Conservation (phyloP, 257 asterid species). For the Plantago major region DNA sequence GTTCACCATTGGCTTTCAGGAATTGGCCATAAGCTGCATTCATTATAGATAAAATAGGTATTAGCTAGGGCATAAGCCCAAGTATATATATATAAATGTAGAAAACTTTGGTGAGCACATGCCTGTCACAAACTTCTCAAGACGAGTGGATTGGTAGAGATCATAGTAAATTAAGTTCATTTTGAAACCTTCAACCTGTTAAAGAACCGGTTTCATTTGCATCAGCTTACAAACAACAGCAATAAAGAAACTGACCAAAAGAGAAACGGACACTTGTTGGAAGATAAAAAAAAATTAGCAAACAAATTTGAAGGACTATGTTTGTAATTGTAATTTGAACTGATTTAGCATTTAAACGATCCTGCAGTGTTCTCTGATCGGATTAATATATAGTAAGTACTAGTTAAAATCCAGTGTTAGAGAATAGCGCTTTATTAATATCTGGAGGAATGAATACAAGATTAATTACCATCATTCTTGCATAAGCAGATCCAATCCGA, state of each 20-base stretch:
- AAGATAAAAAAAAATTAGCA: no score
- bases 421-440: no score
- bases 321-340: no score
- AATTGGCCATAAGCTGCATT: conserved; percentile 87
- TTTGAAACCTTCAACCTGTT: conserved; percentile 95
- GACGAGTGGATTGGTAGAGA: conserved; percentile 92
- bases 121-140: conserved; percentile 91
- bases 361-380: no score
- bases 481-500: conserved; percentile 95
- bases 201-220: neutral
- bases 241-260: no score
- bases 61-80: neutral
- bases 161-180: conserved; percentile 93
- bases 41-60: neutral
- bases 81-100: neutral
- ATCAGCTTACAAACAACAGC: conserved; percentile 1
- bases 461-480: conserved; percentile 96
- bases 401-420: no score
- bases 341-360: no score
- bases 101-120: conserved; percentile 20
- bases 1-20: conserved; percentile 86
- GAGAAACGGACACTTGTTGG: no score
- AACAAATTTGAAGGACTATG: no score
- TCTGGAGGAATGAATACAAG: no score
- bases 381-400: no score